A percentile compares a stretch with the other conserved stretches of the same genome.
Conservation (phyloP, 768 basidiomycete species). For the Phanerodontia chrysosporium region DNA sequence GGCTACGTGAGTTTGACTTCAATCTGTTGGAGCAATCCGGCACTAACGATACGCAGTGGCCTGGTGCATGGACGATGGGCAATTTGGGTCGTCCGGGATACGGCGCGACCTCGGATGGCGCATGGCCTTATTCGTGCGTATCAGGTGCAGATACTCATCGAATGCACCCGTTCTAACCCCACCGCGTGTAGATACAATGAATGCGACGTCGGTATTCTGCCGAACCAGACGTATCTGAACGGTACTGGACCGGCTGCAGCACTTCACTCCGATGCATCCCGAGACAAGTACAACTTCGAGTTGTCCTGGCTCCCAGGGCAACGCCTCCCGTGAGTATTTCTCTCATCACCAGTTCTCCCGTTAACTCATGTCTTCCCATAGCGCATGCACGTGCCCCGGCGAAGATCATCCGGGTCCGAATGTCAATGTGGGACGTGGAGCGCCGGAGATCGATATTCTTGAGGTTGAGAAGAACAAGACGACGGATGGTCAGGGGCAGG, state of each 20-base stretch:
- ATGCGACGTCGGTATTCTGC: conserved; percentile 58
- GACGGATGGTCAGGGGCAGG: conserved; percentile 35
- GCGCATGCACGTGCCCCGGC: conserved; percentile 71
- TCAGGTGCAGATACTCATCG: background rate
- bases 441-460: conserved; percentile 81
- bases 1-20: conserved; percentile 37
- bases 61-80: conserved; percentile 86
- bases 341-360: background rate
- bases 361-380: conserved; percentile 19
- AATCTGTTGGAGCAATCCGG: background rate
- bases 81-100: conserved; percentile 84
- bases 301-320: conserved; percentile 80
- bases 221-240: conserved; percentile 46
- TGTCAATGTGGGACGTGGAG: conserved; percentile 52
- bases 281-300: conserved; percentile 48
- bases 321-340: conserved; percentile 52
- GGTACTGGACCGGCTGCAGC: conserved; percentile 58
- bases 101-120: conserved; percentile 73
- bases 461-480: conserved; percentile 69
- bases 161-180: background rate
- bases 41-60: conserved; percentile 49
- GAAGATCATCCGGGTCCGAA: conserved; percentile 77
- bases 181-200: conserved; percentile 38
- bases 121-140: conserved; percentile 76
- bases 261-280: conserved; percentile 43